A percentile compares a stretch with the other conserved stretches of the same genome.
Evolutionary conservation across 225 moss, liverwort and hornwort species (phyloP).

Genomic region (Marchantia polymorpha): DNA sequence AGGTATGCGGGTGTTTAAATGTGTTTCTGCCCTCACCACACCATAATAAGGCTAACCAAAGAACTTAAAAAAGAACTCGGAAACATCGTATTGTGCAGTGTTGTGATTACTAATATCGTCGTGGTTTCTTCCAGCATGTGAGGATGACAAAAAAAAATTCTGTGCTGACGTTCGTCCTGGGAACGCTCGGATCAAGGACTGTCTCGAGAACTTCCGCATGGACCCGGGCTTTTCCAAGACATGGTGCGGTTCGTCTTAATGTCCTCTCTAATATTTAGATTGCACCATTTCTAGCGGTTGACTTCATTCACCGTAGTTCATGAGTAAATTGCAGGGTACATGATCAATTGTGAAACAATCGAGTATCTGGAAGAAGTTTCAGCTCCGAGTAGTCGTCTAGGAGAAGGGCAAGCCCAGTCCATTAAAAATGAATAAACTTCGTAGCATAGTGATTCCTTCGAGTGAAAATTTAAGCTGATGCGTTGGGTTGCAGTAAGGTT

Average conservation of each 20-base stretch:
- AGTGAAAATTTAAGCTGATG: not conserved
- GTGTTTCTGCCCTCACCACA: not conserved
- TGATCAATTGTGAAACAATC: not conserved
- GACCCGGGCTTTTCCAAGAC: conserved; percentile 38
- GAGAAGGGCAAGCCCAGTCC: not conserved
- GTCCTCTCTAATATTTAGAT: not conserved
- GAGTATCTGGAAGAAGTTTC: not conserved
- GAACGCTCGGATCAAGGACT: conserved; percentile 46
- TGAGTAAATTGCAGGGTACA: not conserved
- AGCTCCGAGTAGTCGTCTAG: not conserved
- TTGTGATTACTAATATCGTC: not conserved
- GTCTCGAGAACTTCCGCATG: conserved; percentile 41
- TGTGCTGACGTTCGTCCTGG: conserved; percentile 40
- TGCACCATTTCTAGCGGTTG: not conserved
- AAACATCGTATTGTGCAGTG: not conserved
- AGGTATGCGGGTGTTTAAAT: conserved; percentile 19
- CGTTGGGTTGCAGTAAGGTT: conserved; percentile 30
- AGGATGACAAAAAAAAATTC: conserved; percentile 40
- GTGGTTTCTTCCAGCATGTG: conserved; percentile 37
- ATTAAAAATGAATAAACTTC: not conserved
- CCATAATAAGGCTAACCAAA: not conserved
- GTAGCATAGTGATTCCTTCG: too few relatives aligned
- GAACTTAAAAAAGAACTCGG: not conserved
- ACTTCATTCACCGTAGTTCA: not conserved
- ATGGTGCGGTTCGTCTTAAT: conserved; percentile 29